A percentile compares a stretch with the other conserved stretches of the same genome.
Evolutionary conservation across 73 alveolate species (phyloP).

Genomic region (Paramecium primaurelia): DNA sequence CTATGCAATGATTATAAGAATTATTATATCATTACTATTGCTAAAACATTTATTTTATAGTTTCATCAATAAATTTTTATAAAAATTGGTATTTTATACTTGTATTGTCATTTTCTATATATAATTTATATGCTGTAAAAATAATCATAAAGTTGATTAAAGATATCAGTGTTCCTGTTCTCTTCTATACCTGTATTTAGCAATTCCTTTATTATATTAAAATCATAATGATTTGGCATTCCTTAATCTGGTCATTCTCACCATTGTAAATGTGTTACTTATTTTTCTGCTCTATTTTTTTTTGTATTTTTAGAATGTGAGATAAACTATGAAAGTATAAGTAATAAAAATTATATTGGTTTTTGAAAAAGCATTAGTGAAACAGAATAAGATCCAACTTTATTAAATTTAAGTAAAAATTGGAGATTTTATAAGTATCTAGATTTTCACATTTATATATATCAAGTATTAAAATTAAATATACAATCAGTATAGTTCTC

Average conservation of each 20-base stretch:
- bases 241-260: conserved; percentile 95
- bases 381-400: too few relatives aligned
- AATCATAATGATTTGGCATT: conserved; percentile 73
- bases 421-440: too few relatives aligned
- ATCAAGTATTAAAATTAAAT: too few relatives aligned
- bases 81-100: conserved; percentile 75
- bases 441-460: too few relatives aligned
- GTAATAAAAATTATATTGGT: too few relatives aligned
- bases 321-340: too few relatives aligned
- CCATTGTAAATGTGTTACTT: conserved; percentile 71
- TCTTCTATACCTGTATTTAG: conserved; percentile 92
- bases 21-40: not conserved
- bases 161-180: conserved; percentile 94
- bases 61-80: conserved; percentile 72
- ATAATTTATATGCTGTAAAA: not conserved
- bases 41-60: conserved; percentile 39
- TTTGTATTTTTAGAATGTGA: conserved; percentile 46
- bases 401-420: too few relatives aligned
- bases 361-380: too few relatives aligned
- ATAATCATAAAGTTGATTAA: conserved; percentile 56
- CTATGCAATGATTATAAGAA: not conserved
- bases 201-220: conserved; percentile 50
- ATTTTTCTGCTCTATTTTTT: conserved; percentile 67
- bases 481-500: conserved; percentile 17
- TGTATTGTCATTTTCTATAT: not conserved